Evolutionary conservation across 2,329 filamentous ascomycete species (phyloP).

Genomic region (Fusarium pseudograminearum): DNA sequence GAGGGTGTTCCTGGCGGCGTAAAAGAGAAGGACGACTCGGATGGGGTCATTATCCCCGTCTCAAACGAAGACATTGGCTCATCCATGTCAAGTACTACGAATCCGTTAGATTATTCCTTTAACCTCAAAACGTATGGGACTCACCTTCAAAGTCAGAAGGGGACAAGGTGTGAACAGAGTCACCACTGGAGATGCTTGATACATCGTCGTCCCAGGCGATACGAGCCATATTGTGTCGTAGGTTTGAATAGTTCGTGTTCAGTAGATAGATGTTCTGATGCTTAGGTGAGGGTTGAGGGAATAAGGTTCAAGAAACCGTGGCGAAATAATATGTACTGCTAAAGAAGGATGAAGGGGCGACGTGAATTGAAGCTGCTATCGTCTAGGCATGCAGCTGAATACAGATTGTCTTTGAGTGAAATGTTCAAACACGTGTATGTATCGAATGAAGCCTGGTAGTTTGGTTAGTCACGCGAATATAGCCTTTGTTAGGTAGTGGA

Average conservation of each 20-base stretch:
- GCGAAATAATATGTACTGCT: not conserved
- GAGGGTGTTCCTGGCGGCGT: not conserved
- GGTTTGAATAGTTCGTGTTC: not conserved
- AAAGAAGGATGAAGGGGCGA: not conserved
- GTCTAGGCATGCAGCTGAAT: too few species aligned
- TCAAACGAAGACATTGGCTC: not conserved
- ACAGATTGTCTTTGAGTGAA: too few species aligned
- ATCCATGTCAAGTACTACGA: not conserved
- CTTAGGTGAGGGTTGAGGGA: too few species aligned
- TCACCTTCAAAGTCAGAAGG: not conserved
- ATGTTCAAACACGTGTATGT: too few species aligned
- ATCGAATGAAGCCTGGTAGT: not conserved
- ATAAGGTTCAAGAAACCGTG: not conserved
- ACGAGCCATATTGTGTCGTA: not conserved
- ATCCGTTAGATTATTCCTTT: not conserved
- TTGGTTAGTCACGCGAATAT: not conserved
- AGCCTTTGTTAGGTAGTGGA: not conserved
- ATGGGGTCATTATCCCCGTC: not conserved
- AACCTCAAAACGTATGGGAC: rapidly evolving
- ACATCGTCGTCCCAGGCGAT: not conserved
- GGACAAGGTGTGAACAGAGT: not conserved
- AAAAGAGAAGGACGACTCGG: not conserved
- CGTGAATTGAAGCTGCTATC: not conserved
- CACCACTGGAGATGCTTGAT: not conserved
- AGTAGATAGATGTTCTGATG: too few species aligned